phyloP scores from a whole-genome alignment of 2,329 filamentous ascomycete species.

The Colletotrichum sp. region DNA sequence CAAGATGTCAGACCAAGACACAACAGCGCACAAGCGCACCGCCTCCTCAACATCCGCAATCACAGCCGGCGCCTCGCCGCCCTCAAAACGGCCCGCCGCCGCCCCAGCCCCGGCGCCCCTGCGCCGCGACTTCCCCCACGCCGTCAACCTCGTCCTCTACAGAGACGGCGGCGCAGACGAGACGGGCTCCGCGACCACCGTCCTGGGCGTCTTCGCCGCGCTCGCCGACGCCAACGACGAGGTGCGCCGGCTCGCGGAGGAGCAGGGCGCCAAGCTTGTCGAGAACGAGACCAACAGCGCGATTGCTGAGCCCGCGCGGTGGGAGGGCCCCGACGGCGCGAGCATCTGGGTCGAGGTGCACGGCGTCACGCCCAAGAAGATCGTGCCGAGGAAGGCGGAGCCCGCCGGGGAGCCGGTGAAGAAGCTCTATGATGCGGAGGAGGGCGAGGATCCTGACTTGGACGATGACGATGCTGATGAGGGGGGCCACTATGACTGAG shows the following conservation, averaged over 20 bases:
- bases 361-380: slow-evolving; percentile 27
- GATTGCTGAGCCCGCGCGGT: slow-evolving; percentile 35
- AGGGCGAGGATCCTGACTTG: slow-evolving; percentile 31
- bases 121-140: slow-evolving; percentile 17
- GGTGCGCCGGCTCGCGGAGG: slow-evolving; percentile 32
- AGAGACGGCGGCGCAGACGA: slow-evolving; percentile 30
- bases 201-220: slow-evolving; percentile 36
- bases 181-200: slow-evolving; percentile 21
- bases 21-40: slow-evolving; percentile 16
- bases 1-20: slow-evolving; percentile 9
- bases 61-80: not conserved
- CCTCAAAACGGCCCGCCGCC: slow-evolving; percentile 46
- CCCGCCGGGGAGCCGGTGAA: slow-evolving; percentile 10
- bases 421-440: slow-evolving; percentile 39
- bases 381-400: slow-evolving; percentile 8
- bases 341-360: slow-evolving; percentile 44
- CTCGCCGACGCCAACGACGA: slow-evolving; percentile 40
- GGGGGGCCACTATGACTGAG: slow-evolving; percentile 13
- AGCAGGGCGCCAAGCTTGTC: slow-evolving; percentile 24
- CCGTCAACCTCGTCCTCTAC: slow-evolving; percentile 38
- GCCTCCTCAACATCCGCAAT: slow-evolving; percentile 13
- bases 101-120: not conserved
- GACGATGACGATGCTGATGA: slow-evolving; percentile 33
- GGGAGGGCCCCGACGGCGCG: slow-evolving; percentile 39
- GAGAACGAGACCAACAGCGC: not conserved